Base-by-base conservation (phyloP, 2,329 filamentous ascomycete species). In the Emericellopsis atlantica region DNA sequence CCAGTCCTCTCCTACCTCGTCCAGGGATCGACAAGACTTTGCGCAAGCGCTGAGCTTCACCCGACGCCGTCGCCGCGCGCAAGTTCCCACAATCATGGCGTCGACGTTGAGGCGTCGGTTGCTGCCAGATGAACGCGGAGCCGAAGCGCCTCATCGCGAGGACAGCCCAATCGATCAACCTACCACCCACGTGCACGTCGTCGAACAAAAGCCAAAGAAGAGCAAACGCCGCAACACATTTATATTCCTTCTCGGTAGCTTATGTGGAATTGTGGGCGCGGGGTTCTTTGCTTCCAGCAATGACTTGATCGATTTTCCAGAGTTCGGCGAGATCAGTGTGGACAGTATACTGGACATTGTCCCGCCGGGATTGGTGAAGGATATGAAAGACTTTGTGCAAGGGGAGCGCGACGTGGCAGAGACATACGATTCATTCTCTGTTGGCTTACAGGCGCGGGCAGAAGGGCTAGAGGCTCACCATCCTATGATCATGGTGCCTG, bases 401-500 rank as follows among this genome's bases (percentile, higher is more conserved):
- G 81, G 83, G 52, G 89, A 96, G 62, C 81, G 86, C 49, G 87
- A 93, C 50, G 64, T 70, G 35, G 76, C 86, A 35, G 81, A 94
- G 48, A 84, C 83, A 53, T 95, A 95, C 62, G 92, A 98, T 65
- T 85, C 89, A 6, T 98, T 98, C 55, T 78, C 88, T 1, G 84
- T 96, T 37, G 93, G 92, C 5, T 65, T 92, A 24, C 84, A 93
- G 53, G 81, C 89, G 16, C 79, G 79, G 32, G 67, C 79, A 5
- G 84, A 95, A 57, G 93, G 93, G 2, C 71, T 96, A 15, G 60
- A 73, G 37, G 90, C 85, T 14, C 74, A 84, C 44, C 88, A 95
- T 52, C 87, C 92, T 1, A 81, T 98, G 46, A 84, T 98, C 47
- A 96, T 98, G 90, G 80, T 98, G 9, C 92, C 92, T 0, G 92